phyloP scores from a whole-genome alignment of 768 basidiomycete species.

The Lactarius vividus region DNA sequence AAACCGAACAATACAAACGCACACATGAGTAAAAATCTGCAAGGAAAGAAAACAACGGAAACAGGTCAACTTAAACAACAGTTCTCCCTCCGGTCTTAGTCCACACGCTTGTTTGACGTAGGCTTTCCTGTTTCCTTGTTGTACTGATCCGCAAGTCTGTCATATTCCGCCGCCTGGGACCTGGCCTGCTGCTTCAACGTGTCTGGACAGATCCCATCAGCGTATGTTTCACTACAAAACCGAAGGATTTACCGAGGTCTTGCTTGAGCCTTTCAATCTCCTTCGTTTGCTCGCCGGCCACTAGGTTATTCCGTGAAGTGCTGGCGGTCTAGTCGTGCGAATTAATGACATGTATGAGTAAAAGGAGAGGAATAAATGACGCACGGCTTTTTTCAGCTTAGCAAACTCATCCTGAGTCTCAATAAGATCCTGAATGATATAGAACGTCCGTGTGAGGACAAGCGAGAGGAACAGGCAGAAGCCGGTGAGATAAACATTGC shows the following conservation, averaged over 20 bases:
- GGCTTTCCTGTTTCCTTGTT: constrained; percentile 64
- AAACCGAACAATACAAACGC: no score
- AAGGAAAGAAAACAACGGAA: background rate
- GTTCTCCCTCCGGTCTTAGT: constrained; percentile 38
- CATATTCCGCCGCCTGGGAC: constrained; percentile 77
- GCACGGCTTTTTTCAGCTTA: constrained; percentile 63
- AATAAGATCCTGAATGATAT: constrained; percentile 88
- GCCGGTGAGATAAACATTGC: constrained; percentile 90
- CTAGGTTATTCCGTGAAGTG: constrained; percentile 34
- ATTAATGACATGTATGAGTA: background rate
- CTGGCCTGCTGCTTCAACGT: constrained; percentile 79
- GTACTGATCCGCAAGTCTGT: constrained; percentile 75
- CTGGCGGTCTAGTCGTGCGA: constrained; percentile 35
- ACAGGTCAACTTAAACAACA: background rate
- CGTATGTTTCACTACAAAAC: background rate
- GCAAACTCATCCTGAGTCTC: constrained; percentile 86
- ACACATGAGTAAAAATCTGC: background rate
- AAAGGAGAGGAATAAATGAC: background rate
- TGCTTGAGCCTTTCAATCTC: constrained; percentile 68
- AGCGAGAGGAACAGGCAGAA: constrained; percentile 96
- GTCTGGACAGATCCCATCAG: constrained; percentile 40
- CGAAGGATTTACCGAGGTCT: constrained; percentile 42
- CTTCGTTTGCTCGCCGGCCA: constrained; percentile 44
- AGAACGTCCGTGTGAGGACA: constrained; percentile 89
- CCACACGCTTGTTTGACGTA: constrained; percentile 60